These are phyloP conservation scores for Candida qinlingensis DNA, from an alignment of 805 yeast species.

Conservation along the genomic window DNA sequence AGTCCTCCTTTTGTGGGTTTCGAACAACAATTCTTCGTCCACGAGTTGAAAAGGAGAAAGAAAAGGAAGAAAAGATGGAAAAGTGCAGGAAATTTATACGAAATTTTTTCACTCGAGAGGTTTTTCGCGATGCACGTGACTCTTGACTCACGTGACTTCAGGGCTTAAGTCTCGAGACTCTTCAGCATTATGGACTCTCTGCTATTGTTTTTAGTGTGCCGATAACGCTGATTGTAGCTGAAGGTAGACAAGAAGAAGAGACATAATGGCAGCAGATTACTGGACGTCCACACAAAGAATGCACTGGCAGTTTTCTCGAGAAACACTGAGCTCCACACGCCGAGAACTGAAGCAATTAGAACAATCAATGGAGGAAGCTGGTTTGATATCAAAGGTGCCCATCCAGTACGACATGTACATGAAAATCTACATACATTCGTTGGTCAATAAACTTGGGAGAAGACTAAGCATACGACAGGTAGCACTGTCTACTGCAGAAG, in stretches of 20 bases:
- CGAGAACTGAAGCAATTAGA: constrained; percentile 36
- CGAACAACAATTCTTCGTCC: constrained; percentile 73
- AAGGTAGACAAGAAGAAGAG: neutral
- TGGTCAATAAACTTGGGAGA: constrained; percentile 73
- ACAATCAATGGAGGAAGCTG: constrained; percentile 33
- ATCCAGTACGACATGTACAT: constrained; percentile 44
- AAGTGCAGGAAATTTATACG: neutral
- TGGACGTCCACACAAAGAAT: constrained; percentile 81
- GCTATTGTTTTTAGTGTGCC: neutral
- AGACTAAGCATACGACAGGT: constrained; percentile 74
- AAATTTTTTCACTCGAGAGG: too few species aligned
- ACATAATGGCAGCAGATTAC: constrained; percentile 68
- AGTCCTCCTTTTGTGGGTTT: constrained; percentile 53
- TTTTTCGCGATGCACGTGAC: neutral
- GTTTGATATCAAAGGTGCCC: constrained; percentile 35
- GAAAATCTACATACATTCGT: constrained; percentile 74
- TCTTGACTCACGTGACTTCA: neutral
- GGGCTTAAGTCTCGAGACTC: neutral
- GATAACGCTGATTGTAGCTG: neutral
- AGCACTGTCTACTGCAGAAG: constrained; percentile 84
- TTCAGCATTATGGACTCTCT: too few species aligned
- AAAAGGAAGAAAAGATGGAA: neutral
- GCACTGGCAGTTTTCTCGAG: constrained; percentile 76
- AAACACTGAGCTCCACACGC: constrained; percentile 43
- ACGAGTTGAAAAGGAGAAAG: constrained; percentile 40